Conservation (phyloP, 257 asterid species). For the Nicotiana obtusifolia region DNA sequence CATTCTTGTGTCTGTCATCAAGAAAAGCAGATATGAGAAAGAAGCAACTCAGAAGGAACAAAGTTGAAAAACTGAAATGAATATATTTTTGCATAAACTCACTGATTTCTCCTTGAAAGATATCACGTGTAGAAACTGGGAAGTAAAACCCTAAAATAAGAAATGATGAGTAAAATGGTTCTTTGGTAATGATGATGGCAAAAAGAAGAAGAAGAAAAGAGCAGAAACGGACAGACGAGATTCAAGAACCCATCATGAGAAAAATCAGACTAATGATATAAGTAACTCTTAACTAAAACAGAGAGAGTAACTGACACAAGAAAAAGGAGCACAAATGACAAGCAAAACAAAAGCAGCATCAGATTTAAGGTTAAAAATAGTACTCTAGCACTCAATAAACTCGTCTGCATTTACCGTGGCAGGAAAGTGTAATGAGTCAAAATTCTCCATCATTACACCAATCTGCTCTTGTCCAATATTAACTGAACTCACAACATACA, state of each 20-base stretch:
- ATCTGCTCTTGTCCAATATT: slow-evolving; percentile 44
- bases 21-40: not conserved
- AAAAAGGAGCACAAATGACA: slow-evolving; percentile 21
- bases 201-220: slow-evolving; percentile 11
- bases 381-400: not conserved
- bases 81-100: not conserved
- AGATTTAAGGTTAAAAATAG: not conserved
- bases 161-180: not conserved
- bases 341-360: slow-evolving; percentile 9
- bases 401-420: slow-evolving; percentile 16
- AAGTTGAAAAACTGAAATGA: not conserved
- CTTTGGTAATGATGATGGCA: slow-evolving; percentile 19
- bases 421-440: slow-evolving; percentile 20
- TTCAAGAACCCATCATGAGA: slow-evolving; percentile 42
- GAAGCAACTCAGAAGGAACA: too few species aligned
- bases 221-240: slow-evolving; percentile 38
- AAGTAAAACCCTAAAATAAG: slow-evolving; percentile 38
- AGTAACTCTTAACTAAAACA: not conserved
- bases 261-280: slow-evolving; percentile 28
- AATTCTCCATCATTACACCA: slow-evolving; percentile 56
- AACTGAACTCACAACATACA: not conserved
- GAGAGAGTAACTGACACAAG: slow-evolving; percentile 37
- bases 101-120: not conserved
- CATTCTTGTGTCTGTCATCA: not conserved
- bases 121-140: not conserved